Percentiles rank a stretch among this genome's conserved stretches.
Conservation (phyloP, 805 yeast species). For the Ascoidea asiatica region DNA sequence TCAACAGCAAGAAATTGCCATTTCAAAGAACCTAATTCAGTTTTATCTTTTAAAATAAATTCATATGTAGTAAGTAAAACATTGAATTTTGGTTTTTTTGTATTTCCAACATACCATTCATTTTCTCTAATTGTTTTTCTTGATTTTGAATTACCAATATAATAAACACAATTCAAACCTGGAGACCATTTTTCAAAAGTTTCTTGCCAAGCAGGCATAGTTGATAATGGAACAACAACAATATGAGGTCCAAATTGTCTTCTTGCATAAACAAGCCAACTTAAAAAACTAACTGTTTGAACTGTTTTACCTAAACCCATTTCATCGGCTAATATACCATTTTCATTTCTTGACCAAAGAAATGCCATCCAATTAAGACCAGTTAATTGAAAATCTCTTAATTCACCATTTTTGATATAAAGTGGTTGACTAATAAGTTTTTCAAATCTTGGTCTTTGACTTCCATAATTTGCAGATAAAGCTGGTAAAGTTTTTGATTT, state of each 20-base stretch:
- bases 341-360: conserved; percentile 93
- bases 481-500: conserved; percentile 79
- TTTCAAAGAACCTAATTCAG: conserved; percentile 64
- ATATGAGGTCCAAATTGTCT: conserved; percentile 96
- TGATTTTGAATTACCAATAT: conserved; percentile 83
- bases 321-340: conserved; percentile 95
- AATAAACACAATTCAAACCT: conserved; percentile 83
- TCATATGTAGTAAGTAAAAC: conserved; percentile 92
- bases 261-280: conserved; percentile 91
- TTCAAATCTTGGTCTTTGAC: conserved; percentile 75
- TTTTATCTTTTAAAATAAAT: conserved; percentile 80
- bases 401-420: conserved; percentile 79
- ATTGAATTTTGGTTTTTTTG: conserved; percentile 74
- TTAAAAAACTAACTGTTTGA: conserved; percentile 86
- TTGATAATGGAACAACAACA: conserved; percentile 91
- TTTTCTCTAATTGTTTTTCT: conserved; percentile 70
- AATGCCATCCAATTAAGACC: conserved; percentile 99
- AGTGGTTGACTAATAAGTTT: conserved; percentile 78
- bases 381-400: conserved; percentile 94
- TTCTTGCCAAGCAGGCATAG: conserved; percentile 98
- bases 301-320: conserved; percentile 99
- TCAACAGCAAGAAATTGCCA: conserved; percentile 97
- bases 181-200: conserved; percentile 98
- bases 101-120: conserved; percentile 62
- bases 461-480: conserved; percentile 64